Evolutionary conservation across 2,329 filamentous ascomycete species (phyloP), one percentile per base, ranked within the genome.

Genomic region (Neocucurbitaria cava): DNA sequence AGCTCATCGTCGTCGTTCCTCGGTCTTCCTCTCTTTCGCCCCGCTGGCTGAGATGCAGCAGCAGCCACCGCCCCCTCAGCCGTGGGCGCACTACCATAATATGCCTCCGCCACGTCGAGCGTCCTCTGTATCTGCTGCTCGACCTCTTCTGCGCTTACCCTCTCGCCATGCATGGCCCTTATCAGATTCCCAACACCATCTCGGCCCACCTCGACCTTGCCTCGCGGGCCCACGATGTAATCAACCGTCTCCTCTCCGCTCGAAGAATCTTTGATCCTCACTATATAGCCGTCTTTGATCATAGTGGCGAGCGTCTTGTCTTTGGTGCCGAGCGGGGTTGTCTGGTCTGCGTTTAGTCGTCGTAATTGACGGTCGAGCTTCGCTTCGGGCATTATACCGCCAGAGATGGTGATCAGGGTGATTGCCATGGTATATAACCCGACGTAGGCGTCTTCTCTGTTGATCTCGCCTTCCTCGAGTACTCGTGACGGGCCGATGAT

Each of bases 161-260:
- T 85, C 18, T 52, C 46, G 4, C 58, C 64, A 33, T 58, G 58
- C 40, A 62, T 59, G 5, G 26, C 23, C 56, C 78, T 78, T 3
- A 92, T 86, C 59, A 97, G 76, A 0, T 86, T 87, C 17, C 87
- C 85, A 11, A 95, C 89, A 0, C 90, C 91, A 45, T 87, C 83
- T n/a, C 87, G 81, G 0, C 90, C 91, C 31, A 98, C 85, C 75
- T 98, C 95, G 7, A 93, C 82, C 76, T 90, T 95, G 5, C 90
- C 94, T 20, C 95, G 84, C 5, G 92, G 89, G 1, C 95, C 95
- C 13, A 97, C 85, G 51, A 90, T 85, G 83, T 91, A 99, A 43
- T 91, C 92, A 7, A 92, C 82, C 2, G 85, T 82, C 59, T 94
- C 88, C 33, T 96, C 91, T 23, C 90, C 91, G 1, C 86, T 87